Base-by-base conservation (phyloP, 2,329 filamentous ascomycete species). In the Colletotrichum sp. region DNA sequence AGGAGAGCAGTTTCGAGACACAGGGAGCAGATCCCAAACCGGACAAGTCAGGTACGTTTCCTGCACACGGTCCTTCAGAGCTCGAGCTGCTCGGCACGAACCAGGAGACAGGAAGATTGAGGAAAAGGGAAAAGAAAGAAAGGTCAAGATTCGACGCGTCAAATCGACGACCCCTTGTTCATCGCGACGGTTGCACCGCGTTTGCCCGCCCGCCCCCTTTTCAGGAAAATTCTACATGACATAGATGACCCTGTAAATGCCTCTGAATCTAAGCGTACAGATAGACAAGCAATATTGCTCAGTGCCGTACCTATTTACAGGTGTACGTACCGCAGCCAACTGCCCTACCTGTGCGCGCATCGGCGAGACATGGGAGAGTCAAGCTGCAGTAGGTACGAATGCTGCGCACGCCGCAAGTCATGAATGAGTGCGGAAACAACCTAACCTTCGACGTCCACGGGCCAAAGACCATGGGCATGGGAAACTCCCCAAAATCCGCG, bases 171-270 rank as follows among this genome's bases (percentile, higher is more conserved):
- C 5, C 66, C 28, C 68, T 39, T 64, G 65, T 76, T 72, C 71
- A 72, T 63, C 65, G 71, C 77, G 75, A 68, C 36, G 69, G 77
- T 77, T 78, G 74, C 76, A 78, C 78, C 71, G 72, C 71, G 73
- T 71, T 74, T 66, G 22, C 63, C 16, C 24, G 36, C 36, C 15
- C 34, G 63, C 63, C 63, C 63, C 63, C 34, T 48, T 66, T 48
- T 48, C 28, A 22, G 36, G 15, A 30, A 48, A 66, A 48, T n/a
- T 48, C 36, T 28, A 48, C 36, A 30, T 48, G 63, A 52, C 36
- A 66, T 52, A 66, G 34, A 30, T 28, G 44, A 67, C 64, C 39
- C 64, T 67, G 39, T 12, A 52, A 55, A 39, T 55, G 64, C 39
- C 24, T 67, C 64, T 67, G 64, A 18, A 67, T 55, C 64, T 55